These are phyloP conservation scores for Macrolepiota dolichaula DNA, from an alignment of 768 basidiomycete genomes.

Conservation along the genomic window DNA sequence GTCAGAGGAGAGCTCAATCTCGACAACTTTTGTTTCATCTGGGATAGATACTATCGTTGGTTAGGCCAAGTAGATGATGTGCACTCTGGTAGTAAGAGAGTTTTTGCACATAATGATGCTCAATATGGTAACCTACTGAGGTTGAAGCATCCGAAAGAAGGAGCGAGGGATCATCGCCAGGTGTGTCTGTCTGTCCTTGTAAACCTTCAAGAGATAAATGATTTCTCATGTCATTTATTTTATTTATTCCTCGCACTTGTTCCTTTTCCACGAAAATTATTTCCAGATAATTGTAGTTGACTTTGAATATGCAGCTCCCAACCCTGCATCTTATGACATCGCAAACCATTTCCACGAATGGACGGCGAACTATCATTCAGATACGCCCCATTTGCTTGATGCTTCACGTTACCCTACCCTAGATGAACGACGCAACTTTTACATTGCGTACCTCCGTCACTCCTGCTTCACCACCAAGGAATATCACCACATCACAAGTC, in stretches of 20 bases:
- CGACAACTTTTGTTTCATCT: constrained; percentile 56
- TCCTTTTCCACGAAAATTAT: not conserved
- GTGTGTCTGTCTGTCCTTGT: constrained; percentile 34
- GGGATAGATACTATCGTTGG: constrained; percentile 72
- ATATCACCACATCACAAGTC: constrained; percentile 20
- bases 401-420: constrained; percentile 65
- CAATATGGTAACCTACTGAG: constrained; percentile 92
- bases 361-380: constrained; percentile 85
- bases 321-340: constrained; percentile 92
- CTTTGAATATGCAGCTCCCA: constrained; percentile 94
- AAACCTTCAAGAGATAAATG: not conserved
- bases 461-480: constrained; percentile 16
- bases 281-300: constrained; percentile 89
- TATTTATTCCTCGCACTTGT: constrained; percentile 7
- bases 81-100: constrained; percentile 58
- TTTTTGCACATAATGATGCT: constrained; percentile 91
- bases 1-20: constrained; percentile 59
- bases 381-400: constrained; percentile 65
- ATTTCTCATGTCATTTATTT: constrained; percentile 2
- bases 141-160: constrained; percentile 53
- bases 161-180: constrained; percentile 72
- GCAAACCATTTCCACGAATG: constrained; percentile 98
- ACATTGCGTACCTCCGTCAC: constrained; percentile 74
- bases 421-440: constrained; percentile 79
- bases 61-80: constrained; percentile 55